Conservation (phyloP, 1,284 basidiomycete genomes). For the Cutaneotrichosporon sp. region DNA sequence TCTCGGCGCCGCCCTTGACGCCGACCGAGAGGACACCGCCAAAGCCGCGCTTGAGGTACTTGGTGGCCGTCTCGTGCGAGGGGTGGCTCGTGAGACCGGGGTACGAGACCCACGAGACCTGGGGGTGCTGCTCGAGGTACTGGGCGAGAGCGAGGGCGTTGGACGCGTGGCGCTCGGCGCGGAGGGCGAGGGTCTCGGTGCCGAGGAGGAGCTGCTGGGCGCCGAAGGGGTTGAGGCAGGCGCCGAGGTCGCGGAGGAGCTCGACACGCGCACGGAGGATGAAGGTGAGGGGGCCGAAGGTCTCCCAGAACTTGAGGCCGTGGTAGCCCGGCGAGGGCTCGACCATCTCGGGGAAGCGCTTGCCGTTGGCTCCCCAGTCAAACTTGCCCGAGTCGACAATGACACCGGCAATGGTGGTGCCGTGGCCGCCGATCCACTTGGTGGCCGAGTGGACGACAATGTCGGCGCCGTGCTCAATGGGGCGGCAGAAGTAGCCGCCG, state of each 20-base stretch:
- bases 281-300: slow-evolving; percentile 61
- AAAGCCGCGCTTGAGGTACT: slow-evolving; percentile 63
- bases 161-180: slow-evolving; percentile 54
- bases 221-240: slow-evolving; percentile 74
- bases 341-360: slow-evolving; percentile 65
- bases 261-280: slow-evolving; percentile 55
- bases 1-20: slow-evolving; percentile 65
- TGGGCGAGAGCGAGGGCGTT: slow-evolving; percentile 48
- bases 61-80: slow-evolving; percentile 63
- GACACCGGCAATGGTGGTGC: slow-evolving; percentile 82
- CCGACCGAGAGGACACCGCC: slow-evolving; percentile 84
- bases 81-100: slow-evolving; percentile 69
- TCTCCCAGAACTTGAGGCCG: slow-evolving; percentile 70
- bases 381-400: slow-evolving; percentile 82
- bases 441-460: slow-evolving; percentile 85
- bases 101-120: slow-evolving; percentile 80
- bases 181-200: slow-evolving; percentile 79
- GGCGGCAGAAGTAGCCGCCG: slow-evolving; percentile 59
- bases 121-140: slow-evolving; percentile 61
- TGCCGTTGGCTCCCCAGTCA: slow-evolving; percentile 81
- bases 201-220: slow-evolving; percentile 84
- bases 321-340: slow-evolving; percentile 81
- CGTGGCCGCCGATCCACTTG: slow-evolving; percentile 90
- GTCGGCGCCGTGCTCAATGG: slow-evolving; percentile 64
- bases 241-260: slow-evolving; percentile 75